Evolutionary conservation across 2,329 filamentous ascomycete species (phyloP).

Genomic region (Xylaria sp.): DNA sequence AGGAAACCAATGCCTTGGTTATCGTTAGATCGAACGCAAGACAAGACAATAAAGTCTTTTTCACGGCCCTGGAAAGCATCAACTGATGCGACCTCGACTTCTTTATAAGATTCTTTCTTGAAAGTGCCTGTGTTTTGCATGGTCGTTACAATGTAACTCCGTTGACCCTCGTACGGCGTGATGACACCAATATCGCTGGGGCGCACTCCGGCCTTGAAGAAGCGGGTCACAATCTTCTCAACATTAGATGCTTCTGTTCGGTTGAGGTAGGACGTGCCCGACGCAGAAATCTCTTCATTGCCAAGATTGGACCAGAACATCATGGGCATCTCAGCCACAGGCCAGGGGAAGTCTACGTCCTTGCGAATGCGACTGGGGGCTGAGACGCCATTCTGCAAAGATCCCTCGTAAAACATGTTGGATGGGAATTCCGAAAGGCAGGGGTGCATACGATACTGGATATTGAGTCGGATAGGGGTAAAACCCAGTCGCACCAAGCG

Average conservation of each 20-base stretch:
- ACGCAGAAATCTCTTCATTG: constrained; percentile 97
- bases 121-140: constrained; percentile 98
- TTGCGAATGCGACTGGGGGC: constrained; percentile 87
- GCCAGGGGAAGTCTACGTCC: constrained; percentile 98
- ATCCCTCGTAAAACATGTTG: constrained; percentile 99
- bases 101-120: constrained; percentile 98
- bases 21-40: constrained; percentile 97
- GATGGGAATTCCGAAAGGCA: constrained; percentile 97
- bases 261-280: constrained; percentile 97
- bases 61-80: constrained; percentile 99
- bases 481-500: constrained; percentile 92
- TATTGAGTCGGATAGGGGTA: constrained; percentile 90
- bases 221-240: constrained; percentile 97
- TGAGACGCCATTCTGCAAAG: constrained; percentile 94
- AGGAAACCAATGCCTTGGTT: constrained; percentile 99
- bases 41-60: constrained; percentile 98
- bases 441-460: constrained; percentile 99
- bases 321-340: constrained; percentile 93
- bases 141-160: constrained; percentile 98
- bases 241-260: constrained; percentile 97
- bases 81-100: constrained; percentile 97
- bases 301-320: constrained; percentile 99
- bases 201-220: constrained; percentile 98
- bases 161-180: constrained; percentile 97
- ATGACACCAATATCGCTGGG: constrained; percentile 96